Base-by-base conservation (phyloP, 371 early-diverging fungal genomes). In the Catenaria anguillulae region DNA sequence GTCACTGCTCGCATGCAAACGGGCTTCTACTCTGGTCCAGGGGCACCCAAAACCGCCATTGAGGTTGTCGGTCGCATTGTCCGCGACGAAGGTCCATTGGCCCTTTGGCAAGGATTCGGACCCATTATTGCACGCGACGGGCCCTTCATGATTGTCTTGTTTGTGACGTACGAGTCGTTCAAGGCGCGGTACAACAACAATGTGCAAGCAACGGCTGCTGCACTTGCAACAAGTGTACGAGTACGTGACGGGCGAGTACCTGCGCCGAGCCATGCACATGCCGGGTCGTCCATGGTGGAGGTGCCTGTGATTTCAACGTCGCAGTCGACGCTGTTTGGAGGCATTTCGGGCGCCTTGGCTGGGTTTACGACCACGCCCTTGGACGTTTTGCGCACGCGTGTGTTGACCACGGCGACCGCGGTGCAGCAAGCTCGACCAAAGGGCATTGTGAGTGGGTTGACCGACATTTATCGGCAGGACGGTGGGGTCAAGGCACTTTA, bases 291-390 rank as follows among this genome's bases (percentile, higher is more conserved):
- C 79, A 5, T 68, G 73, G 2, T 71, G 76, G 67, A 69, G 56
- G 80, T 78, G 63, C 74, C 79, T 37, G 77, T 77, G 69, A 85
- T 87, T 62, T 78, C 89, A 10, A 83, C 86, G 15, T 68, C 83
- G 66, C 75, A 74, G 33, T 82, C 82, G 60, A 79, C 83, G 19
- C 42, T 86, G 56, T 87, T 83, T n/a, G 96, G 94, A 65, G 96
- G 89, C 17, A 70, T 85, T 26, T 84, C 85, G 37, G 89, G 89
- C 4, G 84, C 78, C 62, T 71, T 89, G 34, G 92, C 94, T 1
- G 96, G 91, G 4, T 91, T 81, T 56, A 48, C 86, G 5, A 95
- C 96, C 1, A 92, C 96, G 1, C 96, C 96, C 24, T 76, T 93
- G 62, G 96, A 95, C 72, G 92, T 95, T 0, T 81, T 92, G 66